Base-by-base conservation (phyloP, 164 flowering plant genomes). In the Macadamia integrifolia region DNA sequence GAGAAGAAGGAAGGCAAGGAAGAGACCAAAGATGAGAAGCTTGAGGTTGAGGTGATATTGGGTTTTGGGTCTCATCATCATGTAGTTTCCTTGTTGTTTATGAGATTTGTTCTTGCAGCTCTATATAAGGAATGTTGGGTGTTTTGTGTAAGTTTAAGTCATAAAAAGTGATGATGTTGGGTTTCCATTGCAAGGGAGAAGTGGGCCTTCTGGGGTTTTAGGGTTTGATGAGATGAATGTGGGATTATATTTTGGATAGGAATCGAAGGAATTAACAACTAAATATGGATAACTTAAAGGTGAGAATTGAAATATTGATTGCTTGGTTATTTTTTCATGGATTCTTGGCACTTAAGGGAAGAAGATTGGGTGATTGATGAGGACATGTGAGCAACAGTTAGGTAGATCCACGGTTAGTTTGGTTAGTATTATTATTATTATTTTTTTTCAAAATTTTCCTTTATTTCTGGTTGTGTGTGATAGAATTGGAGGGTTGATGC, bases 261-360 rank as follows among this genome's bases (percentile, higher is more conserved):
- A 3, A 2, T 44, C 61, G 60, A 18, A 23, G 52, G 18, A 35
- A 23, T 23, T 23, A 50, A 62, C 14, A 30, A 10, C 0, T 12
- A 42, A 12, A 50, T 70, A 2, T 70, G 35, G 35, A 72, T 66
- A 23, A 23, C 23, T 23, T 23, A 23, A 23, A 23, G 23, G 23
- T 23, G 23, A 23, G 23, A 23, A 23, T 0, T 23, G 23, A 23
- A 23, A 23, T 23, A 23, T 23, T 23, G 23, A 23, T 23, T 23
- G 23, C 23, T 23, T 23, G 23, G 48, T 3, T 46, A 35, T 60
- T 7, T 58, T 64, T 35, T 30, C 8, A 29, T 43, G 68, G 66
- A 80, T 72, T 72, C 85, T 82, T 82, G 12, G 74, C 71, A 62
- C 62, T 69, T 76, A 81, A 85, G 88, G 75, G 71, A 80, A 62